Conservation (phyloP, 306 rosid species). For the Neltuma alba region DNA sequence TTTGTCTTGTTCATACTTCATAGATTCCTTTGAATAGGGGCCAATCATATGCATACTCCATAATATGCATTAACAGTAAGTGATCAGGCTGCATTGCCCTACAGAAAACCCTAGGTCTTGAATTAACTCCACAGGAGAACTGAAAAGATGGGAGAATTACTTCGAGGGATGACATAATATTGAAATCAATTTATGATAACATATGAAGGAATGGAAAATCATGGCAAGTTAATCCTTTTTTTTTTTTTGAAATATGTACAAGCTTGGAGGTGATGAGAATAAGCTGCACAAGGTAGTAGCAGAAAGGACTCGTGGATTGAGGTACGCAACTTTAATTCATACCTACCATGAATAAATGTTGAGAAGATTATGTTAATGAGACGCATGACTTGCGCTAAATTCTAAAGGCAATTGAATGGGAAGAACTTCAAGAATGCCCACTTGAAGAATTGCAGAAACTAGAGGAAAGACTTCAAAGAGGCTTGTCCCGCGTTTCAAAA, state of each 20-base stretch:
- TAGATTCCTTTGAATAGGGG: neutral
- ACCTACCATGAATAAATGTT: neutral
- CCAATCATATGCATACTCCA: neutral
- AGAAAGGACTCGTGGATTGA: conserved; percentile 23
- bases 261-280: neutral
- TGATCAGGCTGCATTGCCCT: neutral
- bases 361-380: neutral
- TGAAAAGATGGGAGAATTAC: neutral
- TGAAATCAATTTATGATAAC: neutral
- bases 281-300: conserved; percentile 3
- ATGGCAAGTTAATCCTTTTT: neutral
- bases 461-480: conserved; percentile 8
- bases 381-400: neutral
- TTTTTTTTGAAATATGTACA: neutral
- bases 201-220: neutral
- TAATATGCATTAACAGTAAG: neutral
- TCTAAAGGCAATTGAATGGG: conserved; percentile 21
- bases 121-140: neutral
- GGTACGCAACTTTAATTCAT: neutral
- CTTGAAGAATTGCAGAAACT: conserved; percentile 18
- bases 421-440: conserved; percentile 17
- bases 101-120: neutral
- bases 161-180: neutral
- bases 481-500: conserved; percentile 12
- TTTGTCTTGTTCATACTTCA: neutral